Conservation (phyloP, 768 basidiomycete genomes). For the Termitomyces sp. region DNA sequence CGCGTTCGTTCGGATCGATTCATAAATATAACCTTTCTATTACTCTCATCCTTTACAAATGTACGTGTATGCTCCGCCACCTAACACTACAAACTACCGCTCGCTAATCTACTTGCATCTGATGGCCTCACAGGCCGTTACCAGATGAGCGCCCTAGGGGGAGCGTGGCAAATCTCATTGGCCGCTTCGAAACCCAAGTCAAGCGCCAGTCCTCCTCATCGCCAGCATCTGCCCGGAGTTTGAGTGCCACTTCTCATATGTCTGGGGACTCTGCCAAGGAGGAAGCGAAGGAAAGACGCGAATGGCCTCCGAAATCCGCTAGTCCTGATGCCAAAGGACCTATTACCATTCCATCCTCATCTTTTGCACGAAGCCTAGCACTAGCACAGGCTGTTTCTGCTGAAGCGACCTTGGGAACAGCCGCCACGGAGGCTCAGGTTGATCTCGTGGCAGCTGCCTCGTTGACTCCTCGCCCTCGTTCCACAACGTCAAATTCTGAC, state of each 20-base stretch:
- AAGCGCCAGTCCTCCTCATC: conserved; percentile 53
- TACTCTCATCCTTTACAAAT: conserved; percentile 22
- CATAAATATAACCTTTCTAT: conserved; percentile 13
- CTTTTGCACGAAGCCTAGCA: conserved; percentile 30
- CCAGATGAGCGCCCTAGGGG: conserved; percentile 87
- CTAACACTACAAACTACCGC: neutral
- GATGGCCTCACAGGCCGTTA: conserved; percentile 56
- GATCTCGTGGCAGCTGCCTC: conserved; percentile 9
- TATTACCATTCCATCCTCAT: conserved; percentile 33
- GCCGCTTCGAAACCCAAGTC: conserved; percentile 80
- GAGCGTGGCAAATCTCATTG: conserved; percentile 89
- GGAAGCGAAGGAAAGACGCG: conserved; percentile 67
- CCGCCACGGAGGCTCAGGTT: conserved; percentile 20
- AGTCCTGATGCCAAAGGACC: conserved; percentile 32
- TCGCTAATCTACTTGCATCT: conserved; percentile 9
- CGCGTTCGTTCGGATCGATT: conserved; percentile 1
- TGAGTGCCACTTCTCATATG: conserved; percentile 64
- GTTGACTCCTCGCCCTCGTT: conserved; percentile 18
- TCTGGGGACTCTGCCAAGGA: conserved; percentile 64
- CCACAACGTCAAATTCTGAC: conserved; percentile 20
- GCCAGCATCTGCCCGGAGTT: conserved; percentile 49
- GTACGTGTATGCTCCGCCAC: conserved; percentile 24
- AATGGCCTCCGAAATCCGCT: conserved; percentile 67
- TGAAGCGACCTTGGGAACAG: conserved; percentile 16
- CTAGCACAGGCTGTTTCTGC: conserved; percentile 20